These are phyloP conservation scores for Cercospora sp. DNA, from an alignment of 2,329 filamentous ascomycete species.

Conservation along the genomic window DNA sequence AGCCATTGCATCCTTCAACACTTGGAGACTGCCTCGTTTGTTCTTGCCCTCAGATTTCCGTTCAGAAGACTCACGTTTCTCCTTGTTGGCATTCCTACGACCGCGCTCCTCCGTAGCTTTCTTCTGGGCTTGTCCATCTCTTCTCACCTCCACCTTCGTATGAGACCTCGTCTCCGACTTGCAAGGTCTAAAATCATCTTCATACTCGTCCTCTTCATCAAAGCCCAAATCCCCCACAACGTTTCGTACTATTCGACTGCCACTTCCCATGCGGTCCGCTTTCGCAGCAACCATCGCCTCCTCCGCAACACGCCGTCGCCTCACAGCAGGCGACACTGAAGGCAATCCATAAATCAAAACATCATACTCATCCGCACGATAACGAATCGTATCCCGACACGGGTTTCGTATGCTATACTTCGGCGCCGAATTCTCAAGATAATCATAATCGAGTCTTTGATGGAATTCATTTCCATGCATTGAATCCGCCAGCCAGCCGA, in stretches of 20 bases:
- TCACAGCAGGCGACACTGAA: background rate
- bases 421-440: background rate
- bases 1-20: background rate
- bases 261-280: background rate
- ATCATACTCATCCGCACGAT: background rate
- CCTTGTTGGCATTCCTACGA: background rate
- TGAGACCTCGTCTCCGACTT: background rate
- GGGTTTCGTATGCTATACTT: background rate
- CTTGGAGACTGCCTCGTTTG: background rate
- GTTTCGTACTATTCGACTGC: background rate
- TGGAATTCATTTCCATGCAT: background rate
- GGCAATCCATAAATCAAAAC: background rate
- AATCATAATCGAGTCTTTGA: background rate
- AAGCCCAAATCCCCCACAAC: too few relatives aligned
- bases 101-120: background rate
- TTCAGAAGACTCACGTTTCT: background rate
- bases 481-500: background rate
- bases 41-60: background rate
- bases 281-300: background rate
- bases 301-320: background rate
- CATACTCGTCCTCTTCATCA: background rate
- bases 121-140: background rate
- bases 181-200: background rate
- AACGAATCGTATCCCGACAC: background rate
- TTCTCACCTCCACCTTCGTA: background rate